Percentiles rank a stretch among this genome's conserved stretches.
These are phyloP conservation scores for Wickerhamiella alocasiicola DNA, from an alignment of 805 yeast genomes.

Conservation along the genomic window DNA sequence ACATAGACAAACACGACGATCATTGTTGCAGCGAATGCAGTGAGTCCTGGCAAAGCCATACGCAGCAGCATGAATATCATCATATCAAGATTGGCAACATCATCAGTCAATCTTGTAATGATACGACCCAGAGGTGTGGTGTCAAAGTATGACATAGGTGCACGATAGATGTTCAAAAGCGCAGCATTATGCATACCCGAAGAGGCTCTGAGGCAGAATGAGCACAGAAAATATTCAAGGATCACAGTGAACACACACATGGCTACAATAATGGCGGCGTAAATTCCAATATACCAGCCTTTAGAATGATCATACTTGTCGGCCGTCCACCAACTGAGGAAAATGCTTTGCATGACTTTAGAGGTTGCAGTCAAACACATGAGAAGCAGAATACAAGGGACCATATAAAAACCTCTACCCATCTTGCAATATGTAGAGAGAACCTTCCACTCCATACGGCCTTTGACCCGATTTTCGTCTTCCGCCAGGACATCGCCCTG, in stretches of 20 bases:
- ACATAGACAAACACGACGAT: slow-evolving; percentile 56
- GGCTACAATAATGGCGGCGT: slow-evolving; percentile 41
- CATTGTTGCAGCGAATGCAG: slow-evolving; percentile 48
- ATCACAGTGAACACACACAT: slow-evolving; percentile 21
- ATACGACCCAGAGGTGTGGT: slow-evolving; percentile 82
- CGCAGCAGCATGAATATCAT: slow-evolving; percentile 61
- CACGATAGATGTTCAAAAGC: slow-evolving; percentile 38
- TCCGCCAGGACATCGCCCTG: slow-evolving; percentile 2
- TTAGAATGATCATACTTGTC: slow-evolving; percentile 37
- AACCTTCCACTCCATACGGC: neutral
- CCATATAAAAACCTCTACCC: neutral
- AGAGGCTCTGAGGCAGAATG: slow-evolving; percentile 44
- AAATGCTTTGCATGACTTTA: slow-evolving; percentile 26
- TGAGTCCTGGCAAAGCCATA: slow-evolving; percentile 40
- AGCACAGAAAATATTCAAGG: slow-evolving; percentile 9
- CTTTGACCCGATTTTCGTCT: slow-evolving; percentile 1
- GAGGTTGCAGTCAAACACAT: slow-evolving; percentile 34
- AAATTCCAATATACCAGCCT: slow-evolving; percentile 59
- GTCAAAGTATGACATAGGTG: slow-evolving; percentile 76
- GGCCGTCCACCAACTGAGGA: slow-evolving; percentile 68
- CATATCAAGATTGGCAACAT: slow-evolving; percentile 72
- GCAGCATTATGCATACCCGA: slow-evolving; percentile 28
- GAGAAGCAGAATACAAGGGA: slow-evolving; percentile 20
- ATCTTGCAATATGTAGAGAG: neutral
- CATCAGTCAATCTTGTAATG: slow-evolving; percentile 75